These are phyloP conservation scores for Gaultheria prostrata DNA, from an alignment of 148 eudicot species.

Conservation along the genomic window DNA sequence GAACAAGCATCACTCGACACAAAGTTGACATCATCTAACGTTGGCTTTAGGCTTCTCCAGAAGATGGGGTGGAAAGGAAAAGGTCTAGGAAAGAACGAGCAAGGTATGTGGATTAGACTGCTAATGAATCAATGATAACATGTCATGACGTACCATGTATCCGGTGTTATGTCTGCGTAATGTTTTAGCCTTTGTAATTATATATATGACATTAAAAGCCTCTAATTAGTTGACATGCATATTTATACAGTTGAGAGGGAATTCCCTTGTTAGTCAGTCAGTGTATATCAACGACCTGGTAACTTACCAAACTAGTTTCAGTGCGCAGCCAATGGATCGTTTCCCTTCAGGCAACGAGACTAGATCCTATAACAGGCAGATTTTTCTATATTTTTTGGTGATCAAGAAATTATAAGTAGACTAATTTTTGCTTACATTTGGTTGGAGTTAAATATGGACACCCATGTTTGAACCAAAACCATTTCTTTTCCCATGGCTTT, in stretches of 20 bases:
- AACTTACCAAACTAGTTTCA: neutral
- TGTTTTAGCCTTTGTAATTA: neutral
- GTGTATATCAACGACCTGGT: neutral
- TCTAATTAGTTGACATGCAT: neutral
- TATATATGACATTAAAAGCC: neutral
- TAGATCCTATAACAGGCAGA: neutral
- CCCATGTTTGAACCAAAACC: neutral
- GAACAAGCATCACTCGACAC: constrained; percentile 93
- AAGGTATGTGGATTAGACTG: constrained; percentile 47
- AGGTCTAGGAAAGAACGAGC: too few relatives aligned
- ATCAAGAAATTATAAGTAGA: neutral
- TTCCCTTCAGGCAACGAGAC: neutral
- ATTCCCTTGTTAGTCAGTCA: too few relatives aligned
- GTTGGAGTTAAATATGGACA: neutral
- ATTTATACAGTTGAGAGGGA: neutral
- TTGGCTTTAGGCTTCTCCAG: constrained; percentile 89
- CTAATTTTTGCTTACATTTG: neutral
- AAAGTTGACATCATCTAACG: constrained; percentile 72
- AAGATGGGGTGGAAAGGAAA: constrained; percentile 99
- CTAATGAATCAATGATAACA: constrained; percentile 4
- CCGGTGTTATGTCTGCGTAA: neutral
- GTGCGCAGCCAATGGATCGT: neutral
- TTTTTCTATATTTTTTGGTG: neutral
- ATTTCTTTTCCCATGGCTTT: neutral
- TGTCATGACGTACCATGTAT: neutral